Percentiles rank a stretch among this genome's conserved stretches.
Evolutionary conservation across 345 rosid species (phyloP).

Genomic region (Reutealis trisperma): DNA sequence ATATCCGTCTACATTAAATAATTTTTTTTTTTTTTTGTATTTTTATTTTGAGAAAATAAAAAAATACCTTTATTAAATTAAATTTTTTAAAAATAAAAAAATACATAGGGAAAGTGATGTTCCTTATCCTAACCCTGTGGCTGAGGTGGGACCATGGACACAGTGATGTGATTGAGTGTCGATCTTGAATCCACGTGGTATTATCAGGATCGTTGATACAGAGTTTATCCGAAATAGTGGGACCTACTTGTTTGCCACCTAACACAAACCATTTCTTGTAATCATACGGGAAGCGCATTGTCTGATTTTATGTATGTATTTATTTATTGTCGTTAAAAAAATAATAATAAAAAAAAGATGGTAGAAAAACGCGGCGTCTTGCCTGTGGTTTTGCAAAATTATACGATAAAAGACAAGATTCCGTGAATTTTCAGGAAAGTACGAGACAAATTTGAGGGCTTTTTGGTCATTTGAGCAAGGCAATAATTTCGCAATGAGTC

Average conservation of each 20-base stretch:
- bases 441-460: background rate
- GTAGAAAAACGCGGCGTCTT: conserved; percentile 44
- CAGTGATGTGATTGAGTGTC: background rate
- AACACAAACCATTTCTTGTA: background rate
- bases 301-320: background rate
- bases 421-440: background rate
- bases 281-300: background rate
- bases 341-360: too few relatives aligned
- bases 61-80: background rate
- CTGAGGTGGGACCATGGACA: background rate
- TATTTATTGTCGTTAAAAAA: background rate
- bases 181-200: conserved; percentile 22
- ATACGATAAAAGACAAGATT: background rate
- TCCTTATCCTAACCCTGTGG: background rate
- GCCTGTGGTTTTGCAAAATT: conserved; percentile 32
- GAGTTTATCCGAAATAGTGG: conserved; percentile 30
- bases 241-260: conserved; percentile 20
- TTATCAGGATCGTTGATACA: background rate
- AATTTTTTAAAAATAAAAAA: too few relatives aligned
- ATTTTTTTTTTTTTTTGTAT: background rate
- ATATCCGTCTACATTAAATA: conserved; percentile 9
- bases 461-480: background rate
- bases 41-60: background rate
- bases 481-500: conserved; percentile 8
- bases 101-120: background rate